Conservation (phyloP, 495 filamentous ascomycete species). For the Cetradonia linearis region DNA sequence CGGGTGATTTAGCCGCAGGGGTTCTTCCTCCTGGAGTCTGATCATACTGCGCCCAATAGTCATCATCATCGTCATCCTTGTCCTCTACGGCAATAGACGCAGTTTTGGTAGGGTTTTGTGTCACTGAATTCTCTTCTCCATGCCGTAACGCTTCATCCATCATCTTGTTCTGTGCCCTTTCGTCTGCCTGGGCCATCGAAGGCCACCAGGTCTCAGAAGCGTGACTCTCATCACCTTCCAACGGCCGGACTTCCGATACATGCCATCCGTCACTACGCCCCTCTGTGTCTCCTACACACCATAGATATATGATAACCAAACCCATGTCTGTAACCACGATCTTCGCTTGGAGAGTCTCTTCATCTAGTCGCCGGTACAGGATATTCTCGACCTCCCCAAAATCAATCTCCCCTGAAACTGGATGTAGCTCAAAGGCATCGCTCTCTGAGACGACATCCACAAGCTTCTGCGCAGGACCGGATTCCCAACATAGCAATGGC, state of each 20-base stretch:
- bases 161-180: slow-evolving; percentile 30
- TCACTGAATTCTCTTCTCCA: slow-evolving; percentile 20
- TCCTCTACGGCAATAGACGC: slow-evolving; percentile 20
- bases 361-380: slow-evolving; percentile 64
- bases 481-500: slow-evolving; percentile 76
- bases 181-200: slow-evolving; percentile 45
- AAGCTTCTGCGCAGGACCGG: slow-evolving; percentile 54
- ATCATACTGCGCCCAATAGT: slow-evolving; percentile 94
- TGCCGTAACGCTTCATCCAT: slow-evolving; percentile 33
- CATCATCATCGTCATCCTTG: slow-evolving; percentile 62
- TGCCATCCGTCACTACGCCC: slow-evolving; percentile 68
- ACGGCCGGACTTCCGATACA: slow-evolving; percentile 64
- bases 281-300: slow-evolving; percentile 58
- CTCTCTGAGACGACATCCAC: slow-evolving; percentile 50
- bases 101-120: neutral
- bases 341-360: slow-evolving; percentile 72
- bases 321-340: slow-evolving; percentile 46
- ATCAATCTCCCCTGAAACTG: slow-evolving; percentile 86
- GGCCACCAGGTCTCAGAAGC: slow-evolving; percentile 39
- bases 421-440: slow-evolving; percentile 73
- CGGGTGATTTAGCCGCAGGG: slow-evolving; percentile 46
- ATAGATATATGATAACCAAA: slow-evolving; percentile 51
- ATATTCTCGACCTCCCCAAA: slow-evolving; percentile 52
- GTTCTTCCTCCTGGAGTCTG: slow-evolving; percentile 53
- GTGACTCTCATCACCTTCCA: slow-evolving; percentile 35